These are phyloP conservation scores for Hypericum androsaemum DNA, from an alignment of 345 rosid genomes.

Conservation along the genomic window DNA sequence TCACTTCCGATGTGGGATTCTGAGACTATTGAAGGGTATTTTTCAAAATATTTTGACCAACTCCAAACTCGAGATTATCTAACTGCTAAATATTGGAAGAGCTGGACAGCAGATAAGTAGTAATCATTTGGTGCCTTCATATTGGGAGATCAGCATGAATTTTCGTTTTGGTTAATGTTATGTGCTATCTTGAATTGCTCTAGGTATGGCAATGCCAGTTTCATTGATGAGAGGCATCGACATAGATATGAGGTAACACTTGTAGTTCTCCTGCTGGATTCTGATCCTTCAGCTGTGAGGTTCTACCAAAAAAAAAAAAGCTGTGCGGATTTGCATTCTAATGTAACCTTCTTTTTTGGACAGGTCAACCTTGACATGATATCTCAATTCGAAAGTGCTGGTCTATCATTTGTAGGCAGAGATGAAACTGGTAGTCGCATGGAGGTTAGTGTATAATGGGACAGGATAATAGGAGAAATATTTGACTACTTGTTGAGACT, in stretches of 20 bases:
- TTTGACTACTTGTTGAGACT: background rate
- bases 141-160: too few species aligned
- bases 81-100: too few species aligned
- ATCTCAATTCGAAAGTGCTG: conserved; percentile 68
- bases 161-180: background rate
- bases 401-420: conserved; percentile 81
- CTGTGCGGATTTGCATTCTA: background rate
- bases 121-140: too few species aligned
- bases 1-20: too few species aligned
- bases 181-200: conserved; percentile 2
- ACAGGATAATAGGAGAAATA: background rate
- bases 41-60: too few species aligned
- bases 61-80: too few species aligned
- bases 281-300: too few species aligned
- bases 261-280: background rate
- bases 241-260: conserved; percentile 84
- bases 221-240: conserved; percentile 78
- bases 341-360: conserved; percentile 6
- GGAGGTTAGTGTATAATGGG: conserved; percentile 43
- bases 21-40: too few species aligned
- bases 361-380: conserved; percentile 85
- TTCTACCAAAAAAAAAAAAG: too few species aligned
- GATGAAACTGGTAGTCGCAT: conserved; percentile 79
- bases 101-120: too few species aligned
- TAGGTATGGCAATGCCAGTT: conserved; percentile 56